Percentiles rank a stretch among this genome's conserved stretches.
Conservation (phyloP, 2,329 filamentous ascomycete species). For the Talaromyces atroroseus region DNA sequence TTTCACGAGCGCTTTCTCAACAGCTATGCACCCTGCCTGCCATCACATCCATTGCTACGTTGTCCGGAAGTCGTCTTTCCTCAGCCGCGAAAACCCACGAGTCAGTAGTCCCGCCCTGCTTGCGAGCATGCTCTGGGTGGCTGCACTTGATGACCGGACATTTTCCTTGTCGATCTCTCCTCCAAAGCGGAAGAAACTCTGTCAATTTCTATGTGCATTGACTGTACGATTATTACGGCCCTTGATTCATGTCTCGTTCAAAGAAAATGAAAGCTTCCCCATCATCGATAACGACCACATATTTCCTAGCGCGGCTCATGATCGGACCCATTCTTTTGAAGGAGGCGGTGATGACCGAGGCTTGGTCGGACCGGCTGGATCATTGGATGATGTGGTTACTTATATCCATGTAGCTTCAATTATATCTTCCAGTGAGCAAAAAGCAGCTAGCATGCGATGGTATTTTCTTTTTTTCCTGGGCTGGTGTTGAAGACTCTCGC, state of each 20-base stretch:
- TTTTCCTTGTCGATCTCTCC: conserved; percentile 78
- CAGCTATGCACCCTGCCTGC: conserved; percentile 82
- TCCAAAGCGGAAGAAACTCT: conserved; percentile 75
- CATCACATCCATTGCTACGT: conserved; percentile 86
- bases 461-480: conserved; percentile 13
- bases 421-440: conserved; percentile 89
- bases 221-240: conserved; percentile 81
- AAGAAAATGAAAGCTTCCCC: conserved; percentile 34
- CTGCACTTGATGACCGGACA: conserved; percentile 87
- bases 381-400: conserved; percentile 80
- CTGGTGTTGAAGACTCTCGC: not conserved
- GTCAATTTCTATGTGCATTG: conserved; percentile 80
- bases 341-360: conserved; percentile 52
- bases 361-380: conserved; percentile 55
- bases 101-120: conserved; percentile 78
- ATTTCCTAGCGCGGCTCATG: conserved; percentile 67
- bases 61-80: conserved; percentile 79
- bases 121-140: conserved; percentile 94
- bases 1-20: conserved; percentile 82
- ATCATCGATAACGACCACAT: conserved; percentile 43
- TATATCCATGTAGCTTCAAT: conserved; percentile 91
- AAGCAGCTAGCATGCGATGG: conserved; percentile 88
- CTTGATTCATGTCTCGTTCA: conserved; percentile 67
- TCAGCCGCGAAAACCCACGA: conserved; percentile 73
- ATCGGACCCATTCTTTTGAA: conserved; percentile 50